phyloP scores from a whole-genome alignment of 768 basidiomycete genomes.

The Strobilomyces confusus region DNA sequence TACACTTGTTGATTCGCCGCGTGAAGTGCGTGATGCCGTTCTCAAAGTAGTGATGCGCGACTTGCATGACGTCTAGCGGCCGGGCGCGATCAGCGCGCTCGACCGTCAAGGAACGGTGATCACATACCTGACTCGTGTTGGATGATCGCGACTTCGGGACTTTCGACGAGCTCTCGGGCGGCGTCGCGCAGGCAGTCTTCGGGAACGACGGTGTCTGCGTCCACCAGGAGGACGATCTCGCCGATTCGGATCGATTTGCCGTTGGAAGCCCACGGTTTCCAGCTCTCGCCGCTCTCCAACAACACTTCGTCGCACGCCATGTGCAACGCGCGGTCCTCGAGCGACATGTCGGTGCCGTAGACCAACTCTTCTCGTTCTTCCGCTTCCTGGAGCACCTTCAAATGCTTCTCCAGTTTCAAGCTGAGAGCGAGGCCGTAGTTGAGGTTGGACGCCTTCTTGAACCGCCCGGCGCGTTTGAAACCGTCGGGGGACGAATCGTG shows the following conservation, averaged over 20 bases:
- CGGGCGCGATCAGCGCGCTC: not conserved
- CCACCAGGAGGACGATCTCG: slow-evolving; percentile 77
- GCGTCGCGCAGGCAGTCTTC: slow-evolving; percentile 92
- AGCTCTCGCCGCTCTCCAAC: slow-evolving; percentile 51
- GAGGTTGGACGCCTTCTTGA: slow-evolving; percentile 94
- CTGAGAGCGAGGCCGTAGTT: slow-evolving; percentile 64
- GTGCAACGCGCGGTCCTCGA: slow-evolving; percentile 72
- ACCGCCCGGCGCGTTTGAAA: slow-evolving; percentile 60
- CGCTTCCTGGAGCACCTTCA: slow-evolving; percentile 39
- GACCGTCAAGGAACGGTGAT: slow-evolving; percentile 19
- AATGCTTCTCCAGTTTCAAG: slow-evolving; percentile 31
- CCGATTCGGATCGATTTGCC: slow-evolving; percentile 73
- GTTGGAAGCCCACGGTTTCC: slow-evolving; percentile 76
- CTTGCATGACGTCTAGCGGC: slow-evolving; percentile 77
- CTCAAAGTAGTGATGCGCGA: slow-evolving; percentile 86
- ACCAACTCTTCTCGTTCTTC: slow-evolving; percentile 38
- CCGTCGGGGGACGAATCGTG: slow-evolving; percentile 29
- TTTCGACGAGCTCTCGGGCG: slow-evolving; percentile 73
- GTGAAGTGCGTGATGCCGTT: slow-evolving; percentile 91
- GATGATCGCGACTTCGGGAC: slow-evolving; percentile 67
- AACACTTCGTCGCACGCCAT: slow-evolving; percentile 73
- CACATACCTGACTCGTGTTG: slow-evolving; percentile 81
- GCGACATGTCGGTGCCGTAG: slow-evolving; percentile 36
- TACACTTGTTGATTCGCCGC: slow-evolving; percentile 78
- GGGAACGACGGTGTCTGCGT: slow-evolving; percentile 86